Base-by-base conservation (phyloP, 2,329 filamentous ascomycete species). In the Exophiala xenobiotica region DNA sequence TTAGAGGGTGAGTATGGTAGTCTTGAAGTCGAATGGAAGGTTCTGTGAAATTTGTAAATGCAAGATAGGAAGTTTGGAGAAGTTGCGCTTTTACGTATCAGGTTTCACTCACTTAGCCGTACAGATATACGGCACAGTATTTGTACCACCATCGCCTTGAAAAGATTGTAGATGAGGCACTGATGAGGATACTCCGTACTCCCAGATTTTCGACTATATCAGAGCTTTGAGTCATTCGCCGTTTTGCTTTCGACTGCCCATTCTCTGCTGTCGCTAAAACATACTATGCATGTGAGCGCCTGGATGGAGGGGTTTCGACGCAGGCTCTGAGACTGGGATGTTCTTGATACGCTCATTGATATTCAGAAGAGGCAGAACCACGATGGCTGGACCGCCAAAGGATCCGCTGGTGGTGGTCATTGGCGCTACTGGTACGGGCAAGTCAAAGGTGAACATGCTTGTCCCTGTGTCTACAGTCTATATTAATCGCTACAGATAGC, bases 371-470 rank as follows among this genome's bases (percentile, higher is more conserved):
- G 31, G 35, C 2, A 12, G 49, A 37, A 58, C 39, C 8, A 60
- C 54, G 56, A 44, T 49, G 20, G 41, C 42, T 3, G 24, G 33
- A 39, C 38, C 50, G 4, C 62, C 54, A 33, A 70, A 68, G 65
- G 62, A 70, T 49, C 87, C 90, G 19, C 73, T 96, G 57, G 78
- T 97, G 63, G 84, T 89, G 42, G 80, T 97, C 54, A 78, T 96
- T 42, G 92, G 92, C 61, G 88, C 91, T 41, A 97, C 92, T 7
- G 92, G 91, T 51, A 96, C 91, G 1, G 92, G 92, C 56, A 96
- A 95, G 72, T 95, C 90, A 31, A 86, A 95, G 75, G 90, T 95
- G 76, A 65, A 74, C 57, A 27, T 19, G 3, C 5, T 37, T 40
- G 33, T 38, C 47, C 26, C 23, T 26, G 11, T 31, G 19, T 8